Percentiles rank a stretch among this genome's conserved stretches.
Evolutionary conservation across 2,329 filamentous ascomycete species (phyloP).

Genomic region (Paraphaeosphaeria sporulosa): DNA sequence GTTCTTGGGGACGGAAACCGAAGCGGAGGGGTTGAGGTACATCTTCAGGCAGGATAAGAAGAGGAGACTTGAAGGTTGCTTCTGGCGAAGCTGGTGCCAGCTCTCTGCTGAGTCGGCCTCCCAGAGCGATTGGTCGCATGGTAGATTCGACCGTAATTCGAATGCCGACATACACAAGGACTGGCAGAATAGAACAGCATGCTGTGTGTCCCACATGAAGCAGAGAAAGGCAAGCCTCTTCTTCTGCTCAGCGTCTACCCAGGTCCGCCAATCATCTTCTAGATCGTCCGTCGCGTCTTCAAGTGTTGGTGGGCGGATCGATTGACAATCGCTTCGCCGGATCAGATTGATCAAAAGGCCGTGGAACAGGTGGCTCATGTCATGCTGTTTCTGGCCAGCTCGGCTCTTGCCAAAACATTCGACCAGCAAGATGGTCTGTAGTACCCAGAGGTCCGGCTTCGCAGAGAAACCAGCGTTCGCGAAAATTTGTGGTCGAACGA

Average conservation of each 20-base stretch:
- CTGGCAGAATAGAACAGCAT: slow-evolving; percentile 71
- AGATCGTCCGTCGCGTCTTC: slow-evolving; percentile 50
- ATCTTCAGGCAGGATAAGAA: slow-evolving; percentile 64
- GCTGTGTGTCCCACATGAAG: slow-evolving; percentile 73
- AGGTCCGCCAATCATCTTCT: slow-evolving; percentile 60
- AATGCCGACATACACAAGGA: slow-evolving; percentile 72
- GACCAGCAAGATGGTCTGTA: slow-evolving; percentile 68
- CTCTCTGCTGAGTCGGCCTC: slow-evolving; percentile 62
- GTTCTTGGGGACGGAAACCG: slow-evolving; percentile 36
- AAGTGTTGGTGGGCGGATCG: slow-evolving; percentile 48
- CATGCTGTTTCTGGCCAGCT: slow-evolving; percentile 69
- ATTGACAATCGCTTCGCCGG: slow-evolving; percentile 61
- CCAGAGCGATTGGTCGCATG: slow-evolving; percentile 64
- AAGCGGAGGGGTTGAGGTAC: slow-evolving; percentile 58
- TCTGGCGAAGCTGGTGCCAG: slow-evolving; percentile 56
- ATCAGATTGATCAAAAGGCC: slow-evolving; percentile 64
- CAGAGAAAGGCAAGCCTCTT: slow-evolving; percentile 67
- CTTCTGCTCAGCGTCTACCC: slow-evolving; percentile 64
- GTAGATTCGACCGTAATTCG: slow-evolving; percentile 65
- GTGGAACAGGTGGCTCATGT: slow-evolving; percentile 68
- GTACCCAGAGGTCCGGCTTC: slow-evolving; percentile 66
- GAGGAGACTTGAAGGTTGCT: slow-evolving; percentile 47
- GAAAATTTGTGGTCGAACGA: slow-evolving; percentile 66
- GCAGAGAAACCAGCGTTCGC: slow-evolving; percentile 64
- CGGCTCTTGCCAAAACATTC: slow-evolving; percentile 71